Percentiles rank a stretch among this genome's conserved stretches.
Evolutionary conservation across 164 flowering plant genomes (phyloP).

Genomic region (Vitis cinerea): DNA sequence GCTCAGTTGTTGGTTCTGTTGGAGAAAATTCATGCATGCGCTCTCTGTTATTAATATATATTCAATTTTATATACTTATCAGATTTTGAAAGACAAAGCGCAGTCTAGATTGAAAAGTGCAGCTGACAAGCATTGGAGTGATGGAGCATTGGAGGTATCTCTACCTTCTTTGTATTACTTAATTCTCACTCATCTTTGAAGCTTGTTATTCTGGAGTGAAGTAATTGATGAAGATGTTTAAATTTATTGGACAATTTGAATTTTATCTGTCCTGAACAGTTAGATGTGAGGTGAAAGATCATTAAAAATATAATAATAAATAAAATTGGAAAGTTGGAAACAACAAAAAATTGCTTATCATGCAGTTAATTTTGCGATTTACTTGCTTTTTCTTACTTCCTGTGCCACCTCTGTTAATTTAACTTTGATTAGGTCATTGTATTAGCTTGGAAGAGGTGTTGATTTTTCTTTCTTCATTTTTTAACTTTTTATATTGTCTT

Average conservation of each 20-base stretch:
- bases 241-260: not conserved
- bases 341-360: too few relatives aligned
- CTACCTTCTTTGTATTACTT: not conserved
- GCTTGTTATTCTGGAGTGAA: not conserved
- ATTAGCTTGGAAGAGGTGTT: too few relatives aligned
- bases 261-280: too few relatives aligned
- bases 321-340: too few relatives aligned
- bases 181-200: not conserved
- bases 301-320: too few relatives aligned
- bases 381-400: too few relatives aligned
- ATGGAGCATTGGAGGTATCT: constrained; percentile 90
- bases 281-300: too few relatives aligned
- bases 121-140: constrained; percentile 95
- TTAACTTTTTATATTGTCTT: too few relatives aligned
- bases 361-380: too few relatives aligned
- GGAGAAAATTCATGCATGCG: not conserved
- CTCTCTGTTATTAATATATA: not conserved
- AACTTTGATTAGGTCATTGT: too few relatives aligned
- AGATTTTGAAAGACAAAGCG: constrained; percentile 82
- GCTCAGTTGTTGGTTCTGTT: not conserved
- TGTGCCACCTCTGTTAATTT: too few relatives aligned
- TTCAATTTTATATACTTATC: constrained; percentile 4
- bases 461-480: too few relatives aligned
- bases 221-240: not conserved
- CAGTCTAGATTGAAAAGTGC: constrained; percentile 67